Base-by-base conservation (phyloP, 1,284 basidiomycete species). In the Cryptococcus sp. region DNA sequence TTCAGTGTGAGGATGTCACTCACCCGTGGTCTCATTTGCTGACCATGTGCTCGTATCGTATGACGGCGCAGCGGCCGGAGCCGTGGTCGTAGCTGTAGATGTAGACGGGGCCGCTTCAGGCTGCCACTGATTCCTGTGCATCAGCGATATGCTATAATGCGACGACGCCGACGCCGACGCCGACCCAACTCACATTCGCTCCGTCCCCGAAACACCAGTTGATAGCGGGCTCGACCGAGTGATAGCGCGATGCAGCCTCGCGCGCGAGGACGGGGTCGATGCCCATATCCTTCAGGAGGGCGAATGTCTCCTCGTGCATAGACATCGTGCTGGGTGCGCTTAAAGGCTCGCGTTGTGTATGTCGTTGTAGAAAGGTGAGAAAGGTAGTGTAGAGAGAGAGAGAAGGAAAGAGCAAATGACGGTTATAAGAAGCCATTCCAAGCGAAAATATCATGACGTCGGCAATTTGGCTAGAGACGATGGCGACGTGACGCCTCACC, bases 131-230 rank as follows among this genome's bases (percentile, higher is more conserved):
- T 17, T n/a, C 27, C 2, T 13, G 19, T 3, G 3, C 23, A 47
- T 25, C 35, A 47, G 27, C 54, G 22, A 40, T 41, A 16, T 6
- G 11, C 45, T 23, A 16, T 23, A 5, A 35, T n/a, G 19, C 31
- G 3, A 19, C 11, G 16, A 48, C n/a, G 20, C 40, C 45, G 47
- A 47, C 4, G 23, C 47, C 38, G 38, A 51, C 15, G 38, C 22
- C 5, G 22, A 47, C 16, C 41, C 48, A 7, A 39, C 73, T 62
- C 47, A 75, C 74, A 47, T 65, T 65, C 31, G 57, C 56, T 10
- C 74, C 75, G 19, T 69, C 70, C n/a, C 74, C 71, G 55, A 74
- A 77, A 52, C 72, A 73, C 75, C 75, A 77, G 55, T 77, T 72
- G 56, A 71, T 66, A 23, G 75, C 75, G 13, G 74, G 67, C 16